Evolutionary conservation across 768 basidiomycete genomes (phyloP), one percentile per base, ranked within the genome.

Genomic region (Hygrophorus russula): DNA sequence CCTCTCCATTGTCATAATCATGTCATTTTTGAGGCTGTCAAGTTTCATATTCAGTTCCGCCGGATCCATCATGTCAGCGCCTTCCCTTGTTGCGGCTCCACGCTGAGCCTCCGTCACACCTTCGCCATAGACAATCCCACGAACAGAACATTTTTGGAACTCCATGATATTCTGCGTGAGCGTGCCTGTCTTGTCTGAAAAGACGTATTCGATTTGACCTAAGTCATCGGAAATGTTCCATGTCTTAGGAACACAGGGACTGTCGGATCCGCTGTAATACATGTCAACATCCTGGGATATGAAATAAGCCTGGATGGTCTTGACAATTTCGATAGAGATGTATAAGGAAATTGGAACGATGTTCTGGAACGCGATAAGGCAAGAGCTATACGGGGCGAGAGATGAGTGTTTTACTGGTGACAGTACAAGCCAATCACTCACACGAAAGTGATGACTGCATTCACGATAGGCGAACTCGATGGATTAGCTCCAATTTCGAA

Each of bases 201-300:
- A 73, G 28, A 73, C 70, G 60, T 94, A 99, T 67, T 97, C 93
- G 61, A 98, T 97, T 66, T 98, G 94, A 18, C 94, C 94, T 1
- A 99, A 78, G 64, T 98, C 94, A 58, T 98, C 94, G 2, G 91
- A 96, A 53, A 98, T 93, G 58, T 93, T 94, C 93, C 94, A 97
- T 4, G 89, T 93, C 61, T 97, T 97, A 19, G 94, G 93, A 3
- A 91, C 79, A 53, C 94, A 97, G 0, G 89, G 67, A 1, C 87
- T 82, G 56, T 96, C 80, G 59, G 82, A 82, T 30, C 82, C 78
- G 46, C 74, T 67, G 64, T 96, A 96, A 68, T 90, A 96, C 90
- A 98, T 93, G 60, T 97, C 93, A 51, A 91, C 54, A 57, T 98
- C 93, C 59, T 94, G 90, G 6, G 84, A 86, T 56, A 96, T 97